phyloP scores from a whole-genome alignment of 805 yeast species.

The Nakazawaea ernobii region DNA sequence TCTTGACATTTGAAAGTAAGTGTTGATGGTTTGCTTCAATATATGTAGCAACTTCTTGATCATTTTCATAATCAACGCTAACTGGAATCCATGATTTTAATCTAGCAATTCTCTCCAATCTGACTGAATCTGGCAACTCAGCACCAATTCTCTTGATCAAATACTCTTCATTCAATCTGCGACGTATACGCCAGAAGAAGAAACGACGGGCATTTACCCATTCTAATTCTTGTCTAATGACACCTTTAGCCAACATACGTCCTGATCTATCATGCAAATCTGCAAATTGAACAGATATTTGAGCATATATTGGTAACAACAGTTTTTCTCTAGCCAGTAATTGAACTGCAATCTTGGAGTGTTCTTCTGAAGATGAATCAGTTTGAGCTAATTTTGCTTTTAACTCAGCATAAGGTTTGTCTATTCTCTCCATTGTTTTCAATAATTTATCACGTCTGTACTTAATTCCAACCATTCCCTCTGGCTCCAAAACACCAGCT shows the following conservation, averaged over 20 bases:
- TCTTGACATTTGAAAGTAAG: conserved; percentile 55
- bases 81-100: conserved; percentile 82
- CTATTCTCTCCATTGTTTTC: conserved; percentile 89
- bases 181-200: conserved; percentile 98
- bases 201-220: conserved; percentile 88
- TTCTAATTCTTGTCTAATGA: conserved; percentile 75
- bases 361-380: conserved; percentile 56
- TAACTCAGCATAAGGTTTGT: conserved; percentile 63
- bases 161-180: conserved; percentile 91
- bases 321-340: conserved; percentile 73
- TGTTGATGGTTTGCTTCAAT: conserved; percentile 71
- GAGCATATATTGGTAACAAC: conserved; percentile 83
- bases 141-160: conserved; percentile 68
- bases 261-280: conserved; percentile 97
- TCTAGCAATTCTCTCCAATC: conserved; percentile 82
- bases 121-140: conserved; percentile 46
- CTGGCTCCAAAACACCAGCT: conserved; percentile 98
- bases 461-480: conserved; percentile 98
- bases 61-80: conserved; percentile 62
- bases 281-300: conserved; percentile 92
- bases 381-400: conserved; percentile 53
- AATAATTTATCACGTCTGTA: conserved; percentile 90
- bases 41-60: conserved; percentile 76
- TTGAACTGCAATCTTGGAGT: conserved; percentile 56
- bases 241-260: conserved; percentile 95